phyloP scores from a whole-genome alignment of 2,329 filamentous ascomycete genomes.

The Alternaria ventricosa region DNA sequence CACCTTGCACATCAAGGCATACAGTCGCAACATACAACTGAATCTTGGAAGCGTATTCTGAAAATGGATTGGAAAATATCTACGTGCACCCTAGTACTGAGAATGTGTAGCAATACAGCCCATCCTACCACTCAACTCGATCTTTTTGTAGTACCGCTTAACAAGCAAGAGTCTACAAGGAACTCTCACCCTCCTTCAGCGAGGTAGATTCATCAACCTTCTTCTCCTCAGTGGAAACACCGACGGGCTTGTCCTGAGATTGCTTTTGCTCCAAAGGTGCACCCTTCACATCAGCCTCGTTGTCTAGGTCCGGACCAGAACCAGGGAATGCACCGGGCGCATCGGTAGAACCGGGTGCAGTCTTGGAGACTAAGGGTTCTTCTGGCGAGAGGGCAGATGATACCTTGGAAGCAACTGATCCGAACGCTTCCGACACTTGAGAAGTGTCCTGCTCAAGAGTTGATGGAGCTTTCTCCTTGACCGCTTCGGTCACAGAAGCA shows the following conservation, averaged over 20 bases:
- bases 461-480: background rate
- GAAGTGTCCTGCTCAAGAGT: conserved; percentile 5
- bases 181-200: conserved; percentile 6
- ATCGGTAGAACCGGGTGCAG: conserved; percentile 20
- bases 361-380: conserved; percentile 19
- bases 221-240: conserved; percentile 2
- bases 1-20: background rate
- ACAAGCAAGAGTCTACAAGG: conserved; percentile 11
- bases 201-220: conserved; percentile 6
- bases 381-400: conserved; percentile 7
- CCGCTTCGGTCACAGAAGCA: conserved; percentile 3
- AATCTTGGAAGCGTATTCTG: background rate
- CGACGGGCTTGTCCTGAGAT: background rate
- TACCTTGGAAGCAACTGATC: conserved; percentile 2
- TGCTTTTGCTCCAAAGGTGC: conserved; percentile 13
- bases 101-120: background rate
- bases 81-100: background rate
- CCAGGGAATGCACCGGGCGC: conserved; percentile 31
- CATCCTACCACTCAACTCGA: background rate
- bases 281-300: conserved; percentile 5
- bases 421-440: conserved; percentile 1
- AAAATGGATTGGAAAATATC: background rate
- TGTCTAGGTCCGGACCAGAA: conserved; percentile 9
- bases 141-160: background rate
- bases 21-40: background rate